These are phyloP conservation scores for Arthrinium puccinioides DNA, from an alignment of 2,329 filamentous ascomycete genomes.

Conservation along the genomic window DNA sequence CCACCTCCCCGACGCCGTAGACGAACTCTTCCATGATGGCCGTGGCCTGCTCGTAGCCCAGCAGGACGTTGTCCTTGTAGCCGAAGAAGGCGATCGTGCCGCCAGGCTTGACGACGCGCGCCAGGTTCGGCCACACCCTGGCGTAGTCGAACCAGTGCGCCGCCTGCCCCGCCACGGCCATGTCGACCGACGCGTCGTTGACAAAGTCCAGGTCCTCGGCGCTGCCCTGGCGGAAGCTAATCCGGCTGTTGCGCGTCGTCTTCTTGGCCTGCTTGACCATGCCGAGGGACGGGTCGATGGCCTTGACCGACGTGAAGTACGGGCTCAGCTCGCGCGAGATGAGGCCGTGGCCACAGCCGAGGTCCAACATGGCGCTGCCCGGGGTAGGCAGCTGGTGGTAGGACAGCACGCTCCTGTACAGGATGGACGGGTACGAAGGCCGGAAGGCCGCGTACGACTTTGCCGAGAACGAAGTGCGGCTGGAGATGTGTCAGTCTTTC, in stretches of 20 bases:
- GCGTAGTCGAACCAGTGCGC: slow-evolving; percentile 61
- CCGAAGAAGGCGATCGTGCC: slow-evolving; percentile 60
- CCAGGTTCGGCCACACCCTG: slow-evolving; percentile 47
- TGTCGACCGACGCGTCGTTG: slow-evolving; percentile 41
- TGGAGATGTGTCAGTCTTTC: too few relatives aligned
- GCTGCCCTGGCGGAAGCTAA: slow-evolving; percentile 40
- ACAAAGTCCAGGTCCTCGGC: slow-evolving; percentile 50
- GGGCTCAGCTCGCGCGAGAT: slow-evolving; percentile 45
- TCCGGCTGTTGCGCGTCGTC: slow-evolving; percentile 30
- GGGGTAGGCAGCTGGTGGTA: slow-evolving; percentile 38
- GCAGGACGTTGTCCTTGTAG: slow-evolving; percentile 56
- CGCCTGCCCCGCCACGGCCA: slow-evolving; percentile 44
- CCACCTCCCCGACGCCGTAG: slow-evolving; percentile 41
- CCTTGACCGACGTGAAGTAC: slow-evolving; percentile 43
- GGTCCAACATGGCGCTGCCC: slow-evolving; percentile 38
- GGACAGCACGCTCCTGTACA: slow-evolving; percentile 45
- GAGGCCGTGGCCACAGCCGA: slow-evolving; percentile 58
- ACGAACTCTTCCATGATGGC: slow-evolving; percentile 46
- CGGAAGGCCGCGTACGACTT: slow-evolving; percentile 53
- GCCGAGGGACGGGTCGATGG: slow-evolving; percentile 47
- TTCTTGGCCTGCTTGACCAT: slow-evolving; percentile 47
- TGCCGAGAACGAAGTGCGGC: slow-evolving; percentile 48
- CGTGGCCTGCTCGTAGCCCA: slow-evolving; percentile 44
- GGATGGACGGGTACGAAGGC: slow-evolving; percentile 46
- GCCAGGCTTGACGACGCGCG: slow-evolving; percentile 42